Conservation (phyloP, 805 yeast species). For the Metschnikowia similis region DNA sequence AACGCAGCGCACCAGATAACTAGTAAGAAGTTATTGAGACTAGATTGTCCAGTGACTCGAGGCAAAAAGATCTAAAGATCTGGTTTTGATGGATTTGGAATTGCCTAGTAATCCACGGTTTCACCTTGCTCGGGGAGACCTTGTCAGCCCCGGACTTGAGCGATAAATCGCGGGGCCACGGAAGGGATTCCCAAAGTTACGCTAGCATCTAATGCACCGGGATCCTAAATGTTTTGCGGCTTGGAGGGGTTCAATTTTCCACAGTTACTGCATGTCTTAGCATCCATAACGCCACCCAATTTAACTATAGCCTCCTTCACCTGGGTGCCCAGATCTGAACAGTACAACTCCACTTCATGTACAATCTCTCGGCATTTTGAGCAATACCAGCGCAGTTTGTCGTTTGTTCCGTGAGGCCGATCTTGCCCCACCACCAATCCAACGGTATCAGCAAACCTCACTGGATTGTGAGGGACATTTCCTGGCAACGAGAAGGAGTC, state of each 20-base stretch:
- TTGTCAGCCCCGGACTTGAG: not conserved
- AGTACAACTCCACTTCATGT: conserved; percentile 67
- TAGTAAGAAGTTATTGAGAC: not conserved
- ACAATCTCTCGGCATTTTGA: conserved; percentile 59
- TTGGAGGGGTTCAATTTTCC: conserved; percentile 68
- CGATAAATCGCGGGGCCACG: not conserved
- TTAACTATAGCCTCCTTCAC: conserved; percentile 74
- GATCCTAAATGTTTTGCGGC: conserved; percentile 36
- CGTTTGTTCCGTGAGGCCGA: conserved; percentile 67
- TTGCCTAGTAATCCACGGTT: not conserved
- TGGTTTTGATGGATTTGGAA: not conserved
- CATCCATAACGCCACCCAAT: conserved; percentile 59
- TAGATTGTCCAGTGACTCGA: not conserved
- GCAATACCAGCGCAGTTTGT: conserved; percentile 87
- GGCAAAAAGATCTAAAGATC: not conserved
- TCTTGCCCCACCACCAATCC: conserved; percentile 93
- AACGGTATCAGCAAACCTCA: conserved; percentile 76
- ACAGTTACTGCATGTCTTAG: conserved; percentile 71
- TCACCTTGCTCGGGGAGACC: not conserved
- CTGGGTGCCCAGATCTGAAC: conserved; percentile 83
- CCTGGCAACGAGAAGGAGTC: conserved; percentile 85
- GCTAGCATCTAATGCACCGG: too few relatives aligned
- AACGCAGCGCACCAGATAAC: too few relatives aligned
- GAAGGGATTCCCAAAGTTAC: too few relatives aligned
- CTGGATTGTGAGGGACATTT: conserved; percentile 86